These are phyloP conservation scores for Sporothrix schenckii DNA, from an alignment of 2,329 filamentous ascomycete species.

Conservation along the genomic window DNA sequence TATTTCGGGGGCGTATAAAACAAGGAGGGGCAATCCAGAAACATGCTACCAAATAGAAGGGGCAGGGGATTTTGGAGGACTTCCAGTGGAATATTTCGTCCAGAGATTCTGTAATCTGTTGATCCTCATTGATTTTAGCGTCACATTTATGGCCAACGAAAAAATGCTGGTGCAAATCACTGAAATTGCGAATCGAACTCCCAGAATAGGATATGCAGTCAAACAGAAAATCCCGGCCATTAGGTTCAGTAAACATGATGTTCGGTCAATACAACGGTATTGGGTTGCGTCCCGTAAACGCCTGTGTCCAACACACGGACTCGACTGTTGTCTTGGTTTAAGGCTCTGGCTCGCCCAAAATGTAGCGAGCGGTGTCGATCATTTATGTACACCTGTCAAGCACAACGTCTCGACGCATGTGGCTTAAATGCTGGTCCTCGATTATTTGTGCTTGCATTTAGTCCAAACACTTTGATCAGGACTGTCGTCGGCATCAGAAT, in stretches of 20 bases:
- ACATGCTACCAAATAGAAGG: neutral
- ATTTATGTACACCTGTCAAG: no score
- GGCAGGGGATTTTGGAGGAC: neutral
- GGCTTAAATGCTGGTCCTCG: no score
- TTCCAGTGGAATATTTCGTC: neutral
- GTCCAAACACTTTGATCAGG: no score
- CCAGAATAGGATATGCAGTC: no score
- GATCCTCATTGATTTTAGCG: constrained; percentile 9
- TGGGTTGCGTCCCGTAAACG: constrained; percentile 3
- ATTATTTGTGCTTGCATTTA: no score
- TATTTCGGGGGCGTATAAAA: neutral
- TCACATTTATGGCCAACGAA: neutral
- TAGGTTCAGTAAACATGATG: constrained; percentile 5
- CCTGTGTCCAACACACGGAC: neutral
- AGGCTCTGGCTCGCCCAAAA: neutral
- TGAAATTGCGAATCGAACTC: neutral
- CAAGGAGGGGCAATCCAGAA: neutral
- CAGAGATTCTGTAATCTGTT: neutral
- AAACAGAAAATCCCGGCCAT: neutral
- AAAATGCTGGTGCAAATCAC: neutral
- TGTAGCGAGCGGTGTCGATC: neutral
- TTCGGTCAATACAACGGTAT: neutral
- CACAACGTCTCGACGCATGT: no score
- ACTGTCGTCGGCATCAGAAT: no score
- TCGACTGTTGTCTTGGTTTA: neutral